These are phyloP conservation scores for Themeda triandra DNA, from an alignment of 176 grass and related monocot species.

Conservation along the genomic window DNA sequence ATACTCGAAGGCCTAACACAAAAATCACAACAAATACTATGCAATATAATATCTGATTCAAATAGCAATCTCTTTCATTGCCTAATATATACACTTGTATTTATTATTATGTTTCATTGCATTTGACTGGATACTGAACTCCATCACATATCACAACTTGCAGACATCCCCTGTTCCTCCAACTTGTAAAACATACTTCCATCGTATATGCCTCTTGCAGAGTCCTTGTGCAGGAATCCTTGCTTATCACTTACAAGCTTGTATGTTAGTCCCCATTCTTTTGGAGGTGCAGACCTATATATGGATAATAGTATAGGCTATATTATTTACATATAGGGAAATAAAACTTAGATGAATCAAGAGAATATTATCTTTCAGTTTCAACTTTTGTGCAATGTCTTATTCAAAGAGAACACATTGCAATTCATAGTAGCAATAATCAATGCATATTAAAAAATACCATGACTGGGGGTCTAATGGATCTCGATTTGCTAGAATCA, in stretches of 20 bases:
- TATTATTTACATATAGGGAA: background rate
- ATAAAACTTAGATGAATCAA: background rate
- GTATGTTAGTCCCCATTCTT: conserved; percentile 51
- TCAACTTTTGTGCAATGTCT: background rate
- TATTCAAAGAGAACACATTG: background rate
- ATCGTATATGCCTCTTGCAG: conserved; percentile 49
- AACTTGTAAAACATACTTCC: conserved; percentile 52
- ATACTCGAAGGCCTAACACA: background rate
- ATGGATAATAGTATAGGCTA: background rate
- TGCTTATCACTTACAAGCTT: conserved; percentile 47
- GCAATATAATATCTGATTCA: background rate
- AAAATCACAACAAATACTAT: background rate
- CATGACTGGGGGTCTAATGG: conserved; percentile 47
- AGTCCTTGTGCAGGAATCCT: conserved; percentile 60
- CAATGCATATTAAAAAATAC: conserved; percentile 27
- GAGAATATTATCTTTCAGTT: background rate
- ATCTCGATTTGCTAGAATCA: conserved; percentile 61
- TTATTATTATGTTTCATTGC: background rate
- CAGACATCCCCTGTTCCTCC: conserved; percentile 38
- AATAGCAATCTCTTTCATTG: background rate
- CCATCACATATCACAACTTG: conserved; percentile 6
- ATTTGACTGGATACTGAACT: background rate
- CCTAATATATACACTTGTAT: background rate
- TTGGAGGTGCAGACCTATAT: conserved; percentile 24
- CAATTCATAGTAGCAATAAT: background rate